Evolutionary conservation across 768 basidiomycete genomes (phyloP).

Genomic region (Hirschioporus abietinus): DNA sequence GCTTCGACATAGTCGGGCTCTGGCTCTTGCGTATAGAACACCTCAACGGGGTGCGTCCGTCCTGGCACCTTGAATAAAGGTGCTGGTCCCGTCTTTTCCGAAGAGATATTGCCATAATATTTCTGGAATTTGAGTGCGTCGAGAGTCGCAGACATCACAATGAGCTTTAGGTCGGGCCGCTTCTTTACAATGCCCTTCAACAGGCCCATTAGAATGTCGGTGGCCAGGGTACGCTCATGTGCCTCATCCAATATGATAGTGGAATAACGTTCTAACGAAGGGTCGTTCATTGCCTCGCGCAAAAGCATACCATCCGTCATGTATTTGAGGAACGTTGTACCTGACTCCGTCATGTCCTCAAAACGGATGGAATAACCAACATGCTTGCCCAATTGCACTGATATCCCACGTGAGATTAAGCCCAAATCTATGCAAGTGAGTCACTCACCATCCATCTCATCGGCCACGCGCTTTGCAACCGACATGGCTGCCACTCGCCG

Average conservation of each 20-base stretch:
- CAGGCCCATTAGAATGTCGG: constrained; percentile 97
- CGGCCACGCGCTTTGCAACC: constrained; percentile 96
- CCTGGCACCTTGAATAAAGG: constrained; percentile 91
- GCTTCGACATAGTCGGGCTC: constrained; percentile 97
- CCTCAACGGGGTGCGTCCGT: constrained; percentile 92
- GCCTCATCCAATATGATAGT: constrained; percentile 99
- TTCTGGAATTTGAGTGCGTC: constrained; percentile 96
- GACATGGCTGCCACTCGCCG: constrained; percentile 96
- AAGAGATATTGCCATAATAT: constrained; percentile 67
- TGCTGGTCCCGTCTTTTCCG: constrained; percentile 38
- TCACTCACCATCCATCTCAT: constrained; percentile 89
- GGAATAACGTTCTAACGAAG: constrained; percentile 81
- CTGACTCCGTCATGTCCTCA: constrained; percentile 90
- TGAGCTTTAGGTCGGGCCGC: constrained; percentile 89
- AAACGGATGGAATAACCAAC: constrained; percentile 99
- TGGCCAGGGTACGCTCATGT: constrained; percentile 95
- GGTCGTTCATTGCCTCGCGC: constrained; percentile 98
- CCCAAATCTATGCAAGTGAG: constrained; percentile 8
- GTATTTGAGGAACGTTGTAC: constrained; percentile 95
- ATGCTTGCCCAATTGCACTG: constrained; percentile 88
- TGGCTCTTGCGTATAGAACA: constrained; percentile 89
- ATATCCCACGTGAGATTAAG: constrained; percentile 8
- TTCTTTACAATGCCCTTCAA: constrained; percentile 79
- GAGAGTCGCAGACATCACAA: constrained; percentile 97
- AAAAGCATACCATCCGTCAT: constrained; percentile 99